A percentile compares a stretch with the other conserved stretches of the same genome.
phyloP scores from a whole-genome alignment of 2,329 filamentous ascomycete genomes.

The Huntiella omanensis region DNA sequence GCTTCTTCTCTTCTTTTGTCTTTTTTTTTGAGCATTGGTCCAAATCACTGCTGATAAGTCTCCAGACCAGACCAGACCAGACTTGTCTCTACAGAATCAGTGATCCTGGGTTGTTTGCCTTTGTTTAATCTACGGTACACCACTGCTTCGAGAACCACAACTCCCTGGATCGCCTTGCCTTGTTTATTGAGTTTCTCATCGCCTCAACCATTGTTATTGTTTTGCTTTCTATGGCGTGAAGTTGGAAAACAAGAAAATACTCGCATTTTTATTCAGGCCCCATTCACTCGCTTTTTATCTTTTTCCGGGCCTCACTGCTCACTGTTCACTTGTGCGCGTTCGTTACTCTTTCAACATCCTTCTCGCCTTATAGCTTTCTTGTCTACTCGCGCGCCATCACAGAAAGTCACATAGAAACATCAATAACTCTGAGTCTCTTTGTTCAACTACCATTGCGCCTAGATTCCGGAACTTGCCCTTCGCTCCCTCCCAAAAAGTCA shows the following conservation, averaged over 20 bases:
- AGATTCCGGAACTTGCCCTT: no score
- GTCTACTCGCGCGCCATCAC: not conserved
- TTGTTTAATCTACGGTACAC: not conserved
- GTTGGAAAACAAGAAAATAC: no score
- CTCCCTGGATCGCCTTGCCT: no score
- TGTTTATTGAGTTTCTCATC: not conserved
- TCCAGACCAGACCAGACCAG: not conserved
- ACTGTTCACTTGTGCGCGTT: not conserved
- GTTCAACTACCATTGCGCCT: no score
- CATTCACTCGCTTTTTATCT: not conserved
- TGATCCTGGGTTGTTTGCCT: not conserved
- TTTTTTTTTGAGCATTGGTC: conserved; percentile 1
- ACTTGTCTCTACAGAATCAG: no score
- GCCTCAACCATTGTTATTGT: not conserved
- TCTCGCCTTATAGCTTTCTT: not conserved
- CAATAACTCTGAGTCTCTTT: no score
- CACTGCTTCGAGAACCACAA: no score
- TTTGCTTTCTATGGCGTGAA: no score
- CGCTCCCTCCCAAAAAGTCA: no score
- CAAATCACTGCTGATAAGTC: not conserved
- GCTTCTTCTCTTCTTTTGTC: conserved; percentile 9
- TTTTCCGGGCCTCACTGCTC: not conserved
- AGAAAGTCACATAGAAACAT: no score
- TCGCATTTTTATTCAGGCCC: no score
- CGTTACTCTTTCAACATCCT: not conserved